Evolutionary conservation across 352 stramenopile genomes (phyloP).

Genomic region (Globisporangium cederbergense): DNA sequence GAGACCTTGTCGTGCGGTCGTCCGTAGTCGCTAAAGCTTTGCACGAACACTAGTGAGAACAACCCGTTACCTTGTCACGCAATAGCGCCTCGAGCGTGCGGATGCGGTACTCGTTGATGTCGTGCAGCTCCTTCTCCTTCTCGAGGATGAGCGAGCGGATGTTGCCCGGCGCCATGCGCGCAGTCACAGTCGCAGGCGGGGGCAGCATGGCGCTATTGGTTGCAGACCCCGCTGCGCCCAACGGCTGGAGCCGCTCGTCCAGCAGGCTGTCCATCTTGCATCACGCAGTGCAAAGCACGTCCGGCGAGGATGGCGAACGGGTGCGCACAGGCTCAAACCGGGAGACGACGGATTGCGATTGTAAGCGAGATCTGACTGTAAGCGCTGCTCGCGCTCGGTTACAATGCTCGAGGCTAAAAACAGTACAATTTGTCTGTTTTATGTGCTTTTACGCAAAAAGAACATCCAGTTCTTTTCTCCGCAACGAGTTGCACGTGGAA

Average conservation of each 20-base stretch:
- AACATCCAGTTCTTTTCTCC: no score
- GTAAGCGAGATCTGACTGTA: no score
- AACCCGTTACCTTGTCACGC: constrained; percentile 54
- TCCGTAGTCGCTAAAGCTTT: not conserved
- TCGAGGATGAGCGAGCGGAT: constrained; percentile 87
- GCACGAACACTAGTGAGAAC: not conserved
- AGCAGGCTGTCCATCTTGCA: not conserved
- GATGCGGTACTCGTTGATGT: constrained; percentile 92
- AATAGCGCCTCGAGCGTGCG: constrained; percentile 71
- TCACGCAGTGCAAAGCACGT: no score
- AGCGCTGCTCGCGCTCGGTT: no score
- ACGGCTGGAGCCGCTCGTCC: constrained; percentile 14
- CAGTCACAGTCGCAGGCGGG: not conserved
- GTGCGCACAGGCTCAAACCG: no score
- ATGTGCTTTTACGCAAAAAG: no score
- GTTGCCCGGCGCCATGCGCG: constrained; percentile 47
- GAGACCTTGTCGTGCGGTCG: not conserved
- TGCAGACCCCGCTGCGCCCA: no score
- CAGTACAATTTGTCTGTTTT: no score
- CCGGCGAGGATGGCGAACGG: no score
- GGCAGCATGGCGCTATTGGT: constrained; percentile 1
- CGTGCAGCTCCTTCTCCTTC: constrained; percentile 91
- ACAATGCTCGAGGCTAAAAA: no score
- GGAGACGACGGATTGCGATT: no score
- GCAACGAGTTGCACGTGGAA: no score